phyloP scores from a whole-genome alignment of 2,329 filamentous ascomycete species.

The Periconia sp. region DNA sequence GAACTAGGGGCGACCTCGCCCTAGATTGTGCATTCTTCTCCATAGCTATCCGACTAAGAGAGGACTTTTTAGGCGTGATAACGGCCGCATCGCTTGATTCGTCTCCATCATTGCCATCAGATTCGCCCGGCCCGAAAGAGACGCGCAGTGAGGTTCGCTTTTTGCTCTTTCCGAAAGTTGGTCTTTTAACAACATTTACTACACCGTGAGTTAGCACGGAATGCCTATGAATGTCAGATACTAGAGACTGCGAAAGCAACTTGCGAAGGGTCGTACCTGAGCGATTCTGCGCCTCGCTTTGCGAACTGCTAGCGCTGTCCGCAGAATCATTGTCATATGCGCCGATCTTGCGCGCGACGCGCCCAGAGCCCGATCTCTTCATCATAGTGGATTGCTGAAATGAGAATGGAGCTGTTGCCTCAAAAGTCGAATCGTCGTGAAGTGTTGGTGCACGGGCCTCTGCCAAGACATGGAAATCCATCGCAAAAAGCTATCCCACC shows the following conservation, averaged over 20 bases:
- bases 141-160: constrained; percentile 78
- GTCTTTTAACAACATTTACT: constrained; percentile 62
- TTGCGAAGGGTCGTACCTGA: constrained; percentile 48
- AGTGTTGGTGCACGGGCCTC: constrained; percentile 1
- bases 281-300: constrained; percentile 33
- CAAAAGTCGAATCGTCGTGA: neutral
- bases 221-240: constrained; percentile 43
- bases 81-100: constrained; percentile 57
- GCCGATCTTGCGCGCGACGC: constrained; percentile 80
- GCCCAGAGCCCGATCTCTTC: constrained; percentile 63
- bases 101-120: constrained; percentile 58
- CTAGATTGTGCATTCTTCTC: constrained; percentile 72
- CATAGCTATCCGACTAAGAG: constrained; percentile 66
- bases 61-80: constrained; percentile 67
- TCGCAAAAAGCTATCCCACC: constrained; percentile 9
- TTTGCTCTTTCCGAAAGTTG: constrained; percentile 58
- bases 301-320: constrained; percentile 36
- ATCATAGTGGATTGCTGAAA: constrained; percentile 42
- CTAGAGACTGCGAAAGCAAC: constrained; percentile 27
- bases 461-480: constrained; percentile 4
- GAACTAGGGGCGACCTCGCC: constrained; percentile 53
- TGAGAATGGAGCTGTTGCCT: too few relatives aligned
- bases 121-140: constrained; percentile 73
- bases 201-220: constrained; percentile 50
- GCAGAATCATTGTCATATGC: constrained; percentile 68